Evolutionary conservation across 1,284 basidiomycete species (phyloP), one percentile per base, ranked within the genome.

Genomic region (Microbotryum silenes-acaulis): DNA sequence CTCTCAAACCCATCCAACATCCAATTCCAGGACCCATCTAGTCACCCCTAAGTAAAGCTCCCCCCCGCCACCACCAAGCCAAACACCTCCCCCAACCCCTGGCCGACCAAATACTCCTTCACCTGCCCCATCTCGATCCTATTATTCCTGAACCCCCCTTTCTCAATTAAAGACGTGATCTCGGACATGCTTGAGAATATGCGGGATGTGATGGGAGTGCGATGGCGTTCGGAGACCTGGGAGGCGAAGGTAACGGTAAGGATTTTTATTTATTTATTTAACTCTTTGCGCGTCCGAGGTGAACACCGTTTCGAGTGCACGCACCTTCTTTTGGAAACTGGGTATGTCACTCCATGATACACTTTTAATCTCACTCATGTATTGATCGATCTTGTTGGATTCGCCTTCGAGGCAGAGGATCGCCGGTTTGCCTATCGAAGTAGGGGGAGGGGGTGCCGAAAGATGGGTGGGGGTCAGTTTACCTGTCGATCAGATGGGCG

Each of bases 331-430:
- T 62, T 79, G 78, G 55, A 74, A 77, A 2, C 75, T 73, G 0
- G 78, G 78, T 14, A 79, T 76, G 58, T 79, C 78, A 10, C 72
- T 69, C 78, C 78, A 79, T 31, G 75, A 76, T 55, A 75, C 75
- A 21, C 70, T 70, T 64, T 78, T 78, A 66, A 79, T 77, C n/a
- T 74, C 73, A 10, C 66, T 64, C 75, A 78, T 76, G 70, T 77
- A 78, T 2, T 65, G 51, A 42, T 77, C 76, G 1, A 77, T 70
- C 10, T 70, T 68, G 46, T 54, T 57, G 2, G 72, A 72, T 0
- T 72, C 72, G 0, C 78, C 78, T 64, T 79, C 78, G 18, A 78
- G 67, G 57, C 77, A 77, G 6, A 79, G 70, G 8, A 79, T 56
- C 0, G 73, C 78, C 0, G 78, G 78, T 66, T 79, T 79, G 42